A percentile compares a stretch with the other conserved stretches of the same genome.
Conservation (phyloP, 1,139 yeast genomes). For the Blastobotrys malaysiensis region DNA sequence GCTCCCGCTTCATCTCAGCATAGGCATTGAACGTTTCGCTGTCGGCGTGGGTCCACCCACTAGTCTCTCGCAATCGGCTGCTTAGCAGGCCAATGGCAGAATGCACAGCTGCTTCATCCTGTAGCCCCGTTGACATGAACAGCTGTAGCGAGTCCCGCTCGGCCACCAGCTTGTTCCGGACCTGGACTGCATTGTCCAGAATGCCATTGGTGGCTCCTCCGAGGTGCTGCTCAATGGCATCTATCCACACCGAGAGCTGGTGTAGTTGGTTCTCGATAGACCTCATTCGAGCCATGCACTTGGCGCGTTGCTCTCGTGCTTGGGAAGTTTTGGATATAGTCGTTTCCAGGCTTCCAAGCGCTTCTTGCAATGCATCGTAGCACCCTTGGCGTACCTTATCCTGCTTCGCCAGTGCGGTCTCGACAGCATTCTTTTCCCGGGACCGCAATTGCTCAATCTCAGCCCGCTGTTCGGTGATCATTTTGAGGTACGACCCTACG, state of each 20-base stretch:
- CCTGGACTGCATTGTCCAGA: background rate
- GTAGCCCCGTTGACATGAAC: slow-evolving; percentile 9
- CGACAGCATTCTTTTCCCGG: slow-evolving; percentile 46
- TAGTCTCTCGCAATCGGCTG: slow-evolving; percentile 22
- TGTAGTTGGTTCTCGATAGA: slow-evolving; percentile 18
- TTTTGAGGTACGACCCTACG: slow-evolving; percentile 79
- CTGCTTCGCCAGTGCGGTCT: slow-evolving; percentile 24
- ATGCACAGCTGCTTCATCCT: slow-evolving; percentile 15
- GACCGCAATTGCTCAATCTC: slow-evolving; percentile 67
- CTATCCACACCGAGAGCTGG: slow-evolving; percentile 18
- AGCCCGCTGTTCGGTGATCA: slow-evolving; percentile 76
- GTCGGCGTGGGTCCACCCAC: slow-evolving; percentile 24
- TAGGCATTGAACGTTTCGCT: slow-evolving; percentile 17
- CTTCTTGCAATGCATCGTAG: slow-evolving; percentile 21
- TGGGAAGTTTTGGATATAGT: slow-evolving; percentile 17
- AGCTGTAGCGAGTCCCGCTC: slow-evolving; percentile 17
- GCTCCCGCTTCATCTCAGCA: slow-evolving; percentile 16
- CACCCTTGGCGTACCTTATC: slow-evolving; percentile 17
- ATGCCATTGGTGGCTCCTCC: slow-evolving; percentile 2
- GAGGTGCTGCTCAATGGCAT: slow-evolving; percentile 2
- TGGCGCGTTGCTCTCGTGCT: slow-evolving; percentile 17
- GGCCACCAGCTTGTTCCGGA: slow-evolving; percentile 10
- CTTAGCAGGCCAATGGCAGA: slow-evolving; percentile 16
- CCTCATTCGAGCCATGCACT: slow-evolving; percentile 17
- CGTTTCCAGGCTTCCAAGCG: slow-evolving; percentile 19